phyloP scores from a whole-genome alignment of 108 stramenopile species.

The Fistulifera solaris region DNA sequence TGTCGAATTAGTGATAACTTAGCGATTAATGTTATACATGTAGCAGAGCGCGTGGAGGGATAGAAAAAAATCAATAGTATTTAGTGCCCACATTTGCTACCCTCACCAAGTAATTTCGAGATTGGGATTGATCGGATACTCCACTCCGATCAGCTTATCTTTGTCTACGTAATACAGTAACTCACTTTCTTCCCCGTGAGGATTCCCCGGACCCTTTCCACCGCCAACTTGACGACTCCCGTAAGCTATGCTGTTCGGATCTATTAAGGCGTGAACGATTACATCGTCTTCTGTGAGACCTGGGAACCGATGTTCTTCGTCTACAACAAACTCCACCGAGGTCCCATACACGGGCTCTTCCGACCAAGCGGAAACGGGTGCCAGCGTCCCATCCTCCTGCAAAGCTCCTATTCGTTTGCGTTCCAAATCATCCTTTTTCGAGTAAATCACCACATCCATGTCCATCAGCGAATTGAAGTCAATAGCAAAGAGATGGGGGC shows the following conservation, averaged over 20 bases:
- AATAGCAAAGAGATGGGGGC: not conserved
- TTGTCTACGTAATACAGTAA: conserved; percentile 66
- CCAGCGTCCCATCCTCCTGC: conserved; percentile 56
- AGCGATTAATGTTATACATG: too few relatives aligned
- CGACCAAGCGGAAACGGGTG: conserved; percentile 60
- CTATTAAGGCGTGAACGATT: conserved; percentile 7
- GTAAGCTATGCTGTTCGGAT: conserved; percentile 38
- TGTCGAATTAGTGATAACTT: too few relatives aligned
- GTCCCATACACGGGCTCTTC: conserved; percentile 51
- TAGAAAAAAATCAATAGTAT: too few relatives aligned
- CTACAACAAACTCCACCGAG: conserved; percentile 62
- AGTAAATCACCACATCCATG: conserved; percentile 34
- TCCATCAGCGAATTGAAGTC: conserved; percentile 3
- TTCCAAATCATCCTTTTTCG: conserved; percentile 6
- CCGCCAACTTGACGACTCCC: conserved; percentile 64
- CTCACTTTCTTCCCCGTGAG: conserved; percentile 81
- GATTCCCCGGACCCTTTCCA: conserved; percentile 66
- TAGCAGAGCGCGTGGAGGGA: too few relatives aligned
- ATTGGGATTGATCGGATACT: conserved; percentile 43
- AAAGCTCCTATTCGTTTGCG: conserved; percentile 41
- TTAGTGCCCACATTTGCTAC: not conserved
- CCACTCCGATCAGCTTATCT: conserved; percentile 15
- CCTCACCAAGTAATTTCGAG: conserved; percentile 62
- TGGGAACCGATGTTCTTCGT: conserved; percentile 52
- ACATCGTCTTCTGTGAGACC: not conserved